Base-by-base conservation (phyloP, 2,329 filamentous ascomycete species). In the Geoglossum cookeanum region DNA sequence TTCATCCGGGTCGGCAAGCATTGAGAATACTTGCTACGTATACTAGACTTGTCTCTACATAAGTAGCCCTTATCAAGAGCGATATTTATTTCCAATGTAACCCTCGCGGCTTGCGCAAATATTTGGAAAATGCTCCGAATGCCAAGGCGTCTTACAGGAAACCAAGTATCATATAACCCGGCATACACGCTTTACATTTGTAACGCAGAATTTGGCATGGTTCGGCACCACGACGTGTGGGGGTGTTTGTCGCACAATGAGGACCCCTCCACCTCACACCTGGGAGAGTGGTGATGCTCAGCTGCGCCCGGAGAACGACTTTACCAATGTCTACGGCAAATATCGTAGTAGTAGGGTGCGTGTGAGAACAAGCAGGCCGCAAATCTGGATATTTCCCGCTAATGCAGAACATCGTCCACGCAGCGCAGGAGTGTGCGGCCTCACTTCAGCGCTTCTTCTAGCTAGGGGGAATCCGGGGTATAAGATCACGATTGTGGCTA, bases 401-500 rank as follows among this genome's bases (percentile, higher is more conserved):
- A 17, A 55, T 35, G 6, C 35, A 22, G 22, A 22, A 22, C 2
- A 22, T 22, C 22, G 22, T 37, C 30, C 9, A 11, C 55, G 17
- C 61, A 83, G 80, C 55, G 82, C 81, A 55, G 82, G 82, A 52
- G 80, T 85, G 4, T 74, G 79, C 35, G 81, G 81, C 30, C 73
- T 85, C 56, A 84, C 82, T 1, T 83, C 80, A 1, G 81, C 82
- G 39, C 71, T 83, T 29, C 69, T 80, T 15, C 70, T 85, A 13
- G 81, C 81, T 11, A 73, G 74, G 22, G 2, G 22, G 59, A 75
- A 80, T 63, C 68, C 71, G 4, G 64, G 69, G 9, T 76, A 82
- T 62, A 72, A 73, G 30, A 70, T 94, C 61, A 89, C 85, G 0
- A 74, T 94, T 39, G 74, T 88, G 35, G 84, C 87, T 4, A 94